Evolutionary conservation across 2,329 filamentous ascomycete species (phyloP).

Genomic region (Rhinocladiella similis): DNA sequence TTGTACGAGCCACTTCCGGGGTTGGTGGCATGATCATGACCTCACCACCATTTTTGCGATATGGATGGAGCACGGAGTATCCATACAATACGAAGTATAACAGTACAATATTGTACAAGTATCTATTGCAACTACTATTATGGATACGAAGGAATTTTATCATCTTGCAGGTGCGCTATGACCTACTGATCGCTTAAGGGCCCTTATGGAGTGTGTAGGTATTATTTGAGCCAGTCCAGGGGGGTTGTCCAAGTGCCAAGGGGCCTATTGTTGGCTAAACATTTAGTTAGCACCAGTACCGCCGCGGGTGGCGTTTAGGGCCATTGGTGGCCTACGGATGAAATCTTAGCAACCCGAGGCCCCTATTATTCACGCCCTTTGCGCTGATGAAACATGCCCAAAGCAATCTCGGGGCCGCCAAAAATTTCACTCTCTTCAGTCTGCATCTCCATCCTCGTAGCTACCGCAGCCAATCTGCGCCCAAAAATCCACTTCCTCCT

Average conservation of each 20-base stretch:
- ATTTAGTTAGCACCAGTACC: too few relatives aligned
- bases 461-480: background rate
- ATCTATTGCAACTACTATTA: too few relatives aligned
- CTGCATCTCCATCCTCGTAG: background rate
- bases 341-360: background rate
- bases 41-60: background rate
- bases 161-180: too few relatives aligned
- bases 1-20: too few relatives aligned
- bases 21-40: background rate
- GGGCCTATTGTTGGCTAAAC: too few relatives aligned
- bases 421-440: background rate
- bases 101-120: background rate
- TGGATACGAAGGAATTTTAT: too few relatives aligned
- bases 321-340: background rate
- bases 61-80: background rate
- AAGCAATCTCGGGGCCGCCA: conserved; percentile 1
- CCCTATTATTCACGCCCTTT: background rate
- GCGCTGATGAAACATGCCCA: conserved; percentile 2
- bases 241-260: too few relatives aligned
- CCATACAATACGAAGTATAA: too few relatives aligned
- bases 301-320: background rate
- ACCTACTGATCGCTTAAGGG: too few relatives aligned
- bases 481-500: background rate
- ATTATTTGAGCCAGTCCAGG: too few relatives aligned
- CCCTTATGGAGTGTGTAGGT: too few relatives aligned